Percentiles rank a stretch among this genome's conserved stretches.
These are phyloP conservation scores for Fraxinus americana DNA, from an alignment of 257 asterid genomes.

Conservation along the genomic window DNA sequence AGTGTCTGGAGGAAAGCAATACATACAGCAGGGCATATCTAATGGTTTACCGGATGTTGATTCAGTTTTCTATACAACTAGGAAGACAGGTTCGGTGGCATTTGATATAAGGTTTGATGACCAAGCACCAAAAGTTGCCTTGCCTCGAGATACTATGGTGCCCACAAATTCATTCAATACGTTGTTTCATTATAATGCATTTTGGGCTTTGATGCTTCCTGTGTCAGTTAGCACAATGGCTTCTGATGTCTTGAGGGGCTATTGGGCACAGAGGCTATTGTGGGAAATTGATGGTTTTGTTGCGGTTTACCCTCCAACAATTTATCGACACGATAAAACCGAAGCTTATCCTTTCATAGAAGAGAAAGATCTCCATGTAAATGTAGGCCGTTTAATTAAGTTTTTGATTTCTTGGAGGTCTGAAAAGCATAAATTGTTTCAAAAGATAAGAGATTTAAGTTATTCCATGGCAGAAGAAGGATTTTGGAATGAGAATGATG, in stretches of 20 bases:
- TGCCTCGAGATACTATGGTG: conserved; percentile 68
- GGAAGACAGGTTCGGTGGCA: conserved; percentile 54
- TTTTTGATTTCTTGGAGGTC: conserved; percentile 66
- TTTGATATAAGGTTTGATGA: conserved; percentile 63
- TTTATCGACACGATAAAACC: conserved; percentile 53
- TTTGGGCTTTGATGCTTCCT: conserved; percentile 77
- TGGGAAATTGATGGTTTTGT: conserved; percentile 77
- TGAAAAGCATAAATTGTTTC: conserved; percentile 50
- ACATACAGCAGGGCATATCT: conserved; percentile 72
- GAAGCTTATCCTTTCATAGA: conserved; percentile 69
- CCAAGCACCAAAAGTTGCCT: conserved; percentile 69
- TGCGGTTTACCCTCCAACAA: conserved; percentile 68
- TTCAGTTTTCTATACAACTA: conserved; percentile 64
- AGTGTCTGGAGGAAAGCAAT: conserved; percentile 64
- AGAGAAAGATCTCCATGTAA: conserved; percentile 74
- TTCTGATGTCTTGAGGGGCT: conserved; percentile 74
- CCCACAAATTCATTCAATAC: conserved; percentile 70
- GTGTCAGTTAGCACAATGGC: conserved; percentile 78
- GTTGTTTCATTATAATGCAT: conserved; percentile 63
- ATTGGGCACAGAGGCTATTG: conserved; percentile 65
- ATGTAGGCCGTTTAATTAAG: conserved; percentile 62
- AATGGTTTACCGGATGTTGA: conserved; percentile 78
- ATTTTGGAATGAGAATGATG: conserved; percentile 73
- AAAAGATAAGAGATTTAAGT: conserved; percentile 57
- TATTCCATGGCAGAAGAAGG: conserved; percentile 70